Evolutionary conservation across 169 alveolate species (phyloP), one percentile per base, ranked within the genome.

Genomic region (Eimeria sp.): DNA sequence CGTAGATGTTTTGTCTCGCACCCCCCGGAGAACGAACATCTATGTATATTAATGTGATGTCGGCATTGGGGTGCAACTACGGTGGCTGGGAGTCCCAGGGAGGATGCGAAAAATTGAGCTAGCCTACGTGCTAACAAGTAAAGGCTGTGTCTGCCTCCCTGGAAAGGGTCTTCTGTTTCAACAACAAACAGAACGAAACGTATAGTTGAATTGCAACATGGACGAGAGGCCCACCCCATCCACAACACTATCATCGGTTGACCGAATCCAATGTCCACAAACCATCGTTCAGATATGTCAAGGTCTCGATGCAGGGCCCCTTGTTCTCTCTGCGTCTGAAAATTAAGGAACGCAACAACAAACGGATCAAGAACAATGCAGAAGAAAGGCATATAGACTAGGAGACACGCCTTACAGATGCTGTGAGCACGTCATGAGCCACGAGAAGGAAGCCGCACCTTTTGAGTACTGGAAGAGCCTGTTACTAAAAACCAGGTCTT

Each of bases 231-330:
- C 16, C 11, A 54, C 61, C 70, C 70, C 20, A n/a, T 14, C 5
- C 75, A 9, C 86, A 43, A 11, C 49, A 22, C 49, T 27, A 80
- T 16, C 45, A 43, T 45, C 72, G 40, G 70, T 20, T 70, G 11
- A 49, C 49, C 47, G 18, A 47, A 27, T 58, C 76, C 54, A 27
- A 30, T 10, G 76, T 83, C 99, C 99, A 99, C 65, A 99, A 96
- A 10, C 99, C 99, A 96, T 99, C 99, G 95, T 98, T 97, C 84
- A 99, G 96, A 94, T 97, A 98, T 95, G 98, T 99, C 84, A 98
- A 87, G 76, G 98, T 98, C 96, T 99, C 99, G 61, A 99, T 98
- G 90, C 99, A 99, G 30, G 98, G 97, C 58, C 99, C 99, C 96
- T 98, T 98, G 97, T 98, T 98, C 70, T 97, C 96, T 45, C 97